phyloP scores from a whole-genome alignment of 1,139 yeast genomes.

The Zygosaccharomyces pseudobailii region DNA sequence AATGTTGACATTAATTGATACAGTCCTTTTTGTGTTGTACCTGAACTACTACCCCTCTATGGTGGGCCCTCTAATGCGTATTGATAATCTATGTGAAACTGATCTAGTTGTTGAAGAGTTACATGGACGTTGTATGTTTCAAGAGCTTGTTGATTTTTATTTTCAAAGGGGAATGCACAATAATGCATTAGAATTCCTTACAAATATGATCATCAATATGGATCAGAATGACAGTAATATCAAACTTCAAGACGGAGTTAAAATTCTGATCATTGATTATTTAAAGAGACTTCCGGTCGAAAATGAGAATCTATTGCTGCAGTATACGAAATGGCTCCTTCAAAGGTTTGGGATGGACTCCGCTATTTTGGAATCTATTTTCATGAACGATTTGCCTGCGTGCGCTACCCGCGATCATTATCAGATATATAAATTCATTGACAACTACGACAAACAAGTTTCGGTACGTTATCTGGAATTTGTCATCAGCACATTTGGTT shows the following conservation, averaged over 20 bases:
- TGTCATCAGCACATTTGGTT: conserved; percentile 42
- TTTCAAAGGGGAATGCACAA: conserved; percentile 58
- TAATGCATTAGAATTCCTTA: conserved; percentile 61
- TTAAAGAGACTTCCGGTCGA: conserved; percentile 54
- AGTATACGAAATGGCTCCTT: conserved; percentile 54
- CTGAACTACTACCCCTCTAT: conserved; percentile 61
- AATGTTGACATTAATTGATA: conserved; percentile 60
- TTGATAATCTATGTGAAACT: conserved; percentile 70
- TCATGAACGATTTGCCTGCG: conserved; percentile 62
- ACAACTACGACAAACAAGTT: conserved; percentile 30
- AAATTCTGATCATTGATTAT: conserved; percentile 44
- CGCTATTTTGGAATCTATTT: conserved; percentile 45
- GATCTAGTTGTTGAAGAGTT: conserved; percentile 56
- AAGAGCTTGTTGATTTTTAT: conserved; percentile 77
- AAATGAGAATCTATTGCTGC: conserved; percentile 51
- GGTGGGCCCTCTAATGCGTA: conserved; percentile 76
- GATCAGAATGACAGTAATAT: conserved; percentile 32
- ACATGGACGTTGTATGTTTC: conserved; percentile 47
- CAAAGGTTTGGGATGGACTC: conserved; percentile 37
- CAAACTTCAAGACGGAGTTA: conserved; percentile 23
- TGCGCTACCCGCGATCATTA: conserved; percentile 54
- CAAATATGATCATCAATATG: conserved; percentile 18
- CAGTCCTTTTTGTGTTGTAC: conserved; percentile 74
- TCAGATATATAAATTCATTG: conserved; percentile 48
- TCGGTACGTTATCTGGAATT: conserved; percentile 60